Percentiles rank a stretch among this genome's conserved stretches.
Evolutionary conservation across 345 rosid species (phyloP).

Genomic region (Salix purpurea): DNA sequence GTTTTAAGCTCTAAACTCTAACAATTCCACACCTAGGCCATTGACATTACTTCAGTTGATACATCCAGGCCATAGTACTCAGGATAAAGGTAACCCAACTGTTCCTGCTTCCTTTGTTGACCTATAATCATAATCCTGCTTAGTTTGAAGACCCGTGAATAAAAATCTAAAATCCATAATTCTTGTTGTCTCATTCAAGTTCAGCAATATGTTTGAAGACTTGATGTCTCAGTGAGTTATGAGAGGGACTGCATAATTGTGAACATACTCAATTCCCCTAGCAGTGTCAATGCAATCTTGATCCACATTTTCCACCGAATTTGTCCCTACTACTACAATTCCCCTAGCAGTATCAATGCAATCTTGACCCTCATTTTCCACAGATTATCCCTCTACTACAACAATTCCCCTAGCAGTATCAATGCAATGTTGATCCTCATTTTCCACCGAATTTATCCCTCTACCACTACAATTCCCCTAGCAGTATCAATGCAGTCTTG

Average conservation of each 20-base stretch:
- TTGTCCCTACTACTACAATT: constrained; percentile 42
- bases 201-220: constrained; percentile 76
- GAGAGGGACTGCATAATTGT: constrained; percentile 70
- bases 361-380: constrained; percentile 54
- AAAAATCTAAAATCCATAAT: constrained; percentile 88
- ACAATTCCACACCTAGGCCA: constrained; percentile 74
- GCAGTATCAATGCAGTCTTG: too few relatives aligned
- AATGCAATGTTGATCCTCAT: constrained; percentile 70
- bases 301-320: constrained; percentile 82
- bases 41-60: constrained; percentile 76
- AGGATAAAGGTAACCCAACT: constrained; percentile 77
- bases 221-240: constrained; percentile 82
- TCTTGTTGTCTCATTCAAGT: constrained; percentile 57
- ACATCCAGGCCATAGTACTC: constrained; percentile 75
- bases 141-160: constrained; percentile 48
- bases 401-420: constrained; percentile 82
- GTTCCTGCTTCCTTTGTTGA: constrained; percentile 83
- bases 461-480: constrained; percentile 26
- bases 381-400: constrained; percentile 52
- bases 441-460: constrained; percentile 72
- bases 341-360: too few relatives aligned
- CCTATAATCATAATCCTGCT: constrained; percentile 18
- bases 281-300: constrained; percentile 78
- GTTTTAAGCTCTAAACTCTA: constrained; percentile 29
- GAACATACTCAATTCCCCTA: constrained; percentile 80